Base-by-base conservation (phyloP, 331 rosid genomes). In the Acacia pycnantha region DNA sequence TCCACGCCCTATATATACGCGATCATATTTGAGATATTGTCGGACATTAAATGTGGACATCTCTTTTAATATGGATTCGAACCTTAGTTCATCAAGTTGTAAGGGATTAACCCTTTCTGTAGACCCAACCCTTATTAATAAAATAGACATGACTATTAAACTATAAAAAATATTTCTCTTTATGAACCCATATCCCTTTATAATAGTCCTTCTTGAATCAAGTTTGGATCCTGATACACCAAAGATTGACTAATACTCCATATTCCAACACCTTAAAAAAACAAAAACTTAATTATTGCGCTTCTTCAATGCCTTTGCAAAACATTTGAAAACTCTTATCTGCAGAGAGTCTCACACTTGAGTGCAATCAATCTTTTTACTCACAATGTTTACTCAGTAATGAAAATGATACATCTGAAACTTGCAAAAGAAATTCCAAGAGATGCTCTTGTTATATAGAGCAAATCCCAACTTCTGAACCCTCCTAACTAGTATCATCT, bases 51-150 rank as follows among this genome's bases (percentile, higher is more conserved):
- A 37, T 37, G 8, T 37, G 1, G 41, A 1, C 6, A 37, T 37
- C 8, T 37, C 0, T 37, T 1, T 2, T 37, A 1, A 37, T 0
- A 6, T 0, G 41, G 8, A 1, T 6, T 37, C 41, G 1, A 37
- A 37, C 8, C 0, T 37, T 37, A 2, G 41, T 37, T 37, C 9
- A 6, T 9, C 0, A 1, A 37, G 6, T 37, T 37, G 9, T 37
- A 9, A 37, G 1, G 2, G 2, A 37, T 9, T 37, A 37, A 0
- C 1, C 0, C 2, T 0, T 37, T 6, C 41, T 0, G 1, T 37
- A 6, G 9, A 37, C 41, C 1, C 0, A 37, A 37, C 40, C 1
- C 41, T 37, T 0, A 1, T 37, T 37, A 0, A 1, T 37, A 6
- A 37, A 37, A 37, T 37, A 6, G 0, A 37, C 1, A 37, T 37